Conservation (phyloP, 2,329 filamentous ascomycete genomes). For the Fusarium sp. region DNA sequence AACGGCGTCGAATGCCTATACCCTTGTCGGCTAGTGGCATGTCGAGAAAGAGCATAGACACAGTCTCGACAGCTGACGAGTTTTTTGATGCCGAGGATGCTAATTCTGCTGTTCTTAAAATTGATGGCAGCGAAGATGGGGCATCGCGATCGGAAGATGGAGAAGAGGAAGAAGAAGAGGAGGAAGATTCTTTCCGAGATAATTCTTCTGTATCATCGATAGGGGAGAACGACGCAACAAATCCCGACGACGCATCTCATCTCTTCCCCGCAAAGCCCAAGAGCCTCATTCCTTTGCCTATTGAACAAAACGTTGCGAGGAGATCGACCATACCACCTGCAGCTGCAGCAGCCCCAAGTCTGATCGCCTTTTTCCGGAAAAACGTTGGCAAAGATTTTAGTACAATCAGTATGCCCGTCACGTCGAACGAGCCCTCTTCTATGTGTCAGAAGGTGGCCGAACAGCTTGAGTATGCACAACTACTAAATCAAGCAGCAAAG, state of each 20-base stretch:
- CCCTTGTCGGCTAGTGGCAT: conserved; percentile 62
- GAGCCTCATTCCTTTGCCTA: conserved; percentile 80
- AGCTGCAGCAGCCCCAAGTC: conserved; percentile 84
- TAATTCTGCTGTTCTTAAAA: conserved; percentile 78
- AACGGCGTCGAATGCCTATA: conserved; percentile 75
- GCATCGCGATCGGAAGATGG: conserved; percentile 67
- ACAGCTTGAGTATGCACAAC: conserved; percentile 88
- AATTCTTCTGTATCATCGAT: conserved; percentile 71
- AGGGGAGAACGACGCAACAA: conserved; percentile 69
- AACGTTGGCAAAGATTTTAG: conserved; percentile 98
- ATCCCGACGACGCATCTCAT: conserved; percentile 69
- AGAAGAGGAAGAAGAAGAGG: conserved; percentile 62
- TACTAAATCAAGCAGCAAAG: conserved; percentile 81
- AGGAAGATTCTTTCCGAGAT: conserved; percentile 65
- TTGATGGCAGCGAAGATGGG: conserved; percentile 78
- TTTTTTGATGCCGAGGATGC: conserved; percentile 90
- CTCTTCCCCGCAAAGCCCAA: conserved; percentile 84
- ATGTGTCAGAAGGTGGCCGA: conserved; percentile 90
- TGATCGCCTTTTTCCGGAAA: conserved; percentile 95
- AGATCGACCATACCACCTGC: conserved; percentile 79
- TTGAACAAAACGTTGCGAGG: conserved; percentile 73
- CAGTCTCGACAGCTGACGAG: conserved; percentile 81
- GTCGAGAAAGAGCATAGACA: conserved; percentile 80
- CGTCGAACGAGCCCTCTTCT: conserved; percentile 92
- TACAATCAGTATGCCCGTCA: conserved; percentile 97